Evolutionary conservation across 2,329 filamentous ascomycete species (phyloP), one percentile per base, ranked within the genome.

Genomic region (Phialophora verrucosa): DNA sequence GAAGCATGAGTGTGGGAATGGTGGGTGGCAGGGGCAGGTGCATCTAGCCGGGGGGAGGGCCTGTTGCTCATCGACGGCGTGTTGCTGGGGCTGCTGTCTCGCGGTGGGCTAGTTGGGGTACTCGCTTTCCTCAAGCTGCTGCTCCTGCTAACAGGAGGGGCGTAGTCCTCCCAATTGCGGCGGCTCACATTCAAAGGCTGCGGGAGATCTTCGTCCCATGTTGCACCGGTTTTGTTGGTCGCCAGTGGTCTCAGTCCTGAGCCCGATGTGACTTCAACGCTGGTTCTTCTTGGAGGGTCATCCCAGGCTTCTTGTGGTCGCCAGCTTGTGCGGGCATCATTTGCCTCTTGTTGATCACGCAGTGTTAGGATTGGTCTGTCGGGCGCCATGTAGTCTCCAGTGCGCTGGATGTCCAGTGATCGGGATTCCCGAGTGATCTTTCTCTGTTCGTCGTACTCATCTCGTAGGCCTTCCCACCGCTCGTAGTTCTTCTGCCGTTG

Each of bases 401-500:
- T 72, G 12, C 70, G 67, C 59, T 72, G 70, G 27, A 72, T 71
- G 31, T 72, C 71, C 23, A 72, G 54, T 17, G 68, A 71, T 54
- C 69, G 59, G 11, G 69, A 65, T 54, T 70, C 66, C 29, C 71
- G 56, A 12, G 12, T 63, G 17, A 69, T 68, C 56, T 68, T 69
- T 47, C 69, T 62, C 44, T 72, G 71, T 23, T 69, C 69, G 25
- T 72, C 71, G 66, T 72, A 72, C 29, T 72, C 71, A 27, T 72
- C 71, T 29, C 71, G 66, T 10, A 72, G 66, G 25, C 69, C 71
- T 59, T 72, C 71, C 71, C 71, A 72, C 12, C 71, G 62, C 59
- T 72, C 68, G 58, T 72, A 72, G 58, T 72, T 72, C 54, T 72
- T 72, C 58, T 67, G 57, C 12, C 71, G 62, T 62, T 72, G 69